Evolutionary conservation across 345 rosid genomes (phyloP).

Genomic region (Populus tremula): DNA sequence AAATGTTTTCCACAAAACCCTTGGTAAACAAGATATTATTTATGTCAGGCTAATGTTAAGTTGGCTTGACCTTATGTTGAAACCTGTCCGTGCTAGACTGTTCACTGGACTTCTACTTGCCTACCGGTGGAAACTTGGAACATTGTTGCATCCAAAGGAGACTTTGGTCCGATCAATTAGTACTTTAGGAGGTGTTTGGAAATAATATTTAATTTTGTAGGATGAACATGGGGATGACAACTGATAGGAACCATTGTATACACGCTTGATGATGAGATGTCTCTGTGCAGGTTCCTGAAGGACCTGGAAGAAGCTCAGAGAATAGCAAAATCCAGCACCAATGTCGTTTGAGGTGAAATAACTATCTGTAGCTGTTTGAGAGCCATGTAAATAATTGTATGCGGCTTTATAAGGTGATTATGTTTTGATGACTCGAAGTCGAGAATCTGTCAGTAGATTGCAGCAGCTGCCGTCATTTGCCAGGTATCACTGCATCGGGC

Average conservation of each 20-base stretch:
- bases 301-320: slow-evolving; percentile 86
- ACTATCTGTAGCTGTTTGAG: background rate
- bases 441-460: background rate
- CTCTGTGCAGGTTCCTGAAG: slow-evolving; percentile 60
- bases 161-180: background rate
- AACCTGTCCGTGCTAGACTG: background rate
- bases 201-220: background rate
- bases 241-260: background rate
- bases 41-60: background rate
- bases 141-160: no score
- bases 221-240: background rate
- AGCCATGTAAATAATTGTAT: slow-evolving; percentile 20
- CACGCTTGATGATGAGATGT: background rate
- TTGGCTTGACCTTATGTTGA: background rate
- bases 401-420: background rate
- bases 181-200: background rate
- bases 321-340: slow-evolving; percentile 53
- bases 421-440: background rate
- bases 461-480: background rate
- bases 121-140: background rate
- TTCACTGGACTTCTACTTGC: background rate
- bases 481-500: background rate
- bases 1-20: no score
- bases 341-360: slow-evolving; percentile 39
- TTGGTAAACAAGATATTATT: no score